Conservation (phyloP, 805 yeast genomes). For the Yarrowia keelungensis region DNA sequence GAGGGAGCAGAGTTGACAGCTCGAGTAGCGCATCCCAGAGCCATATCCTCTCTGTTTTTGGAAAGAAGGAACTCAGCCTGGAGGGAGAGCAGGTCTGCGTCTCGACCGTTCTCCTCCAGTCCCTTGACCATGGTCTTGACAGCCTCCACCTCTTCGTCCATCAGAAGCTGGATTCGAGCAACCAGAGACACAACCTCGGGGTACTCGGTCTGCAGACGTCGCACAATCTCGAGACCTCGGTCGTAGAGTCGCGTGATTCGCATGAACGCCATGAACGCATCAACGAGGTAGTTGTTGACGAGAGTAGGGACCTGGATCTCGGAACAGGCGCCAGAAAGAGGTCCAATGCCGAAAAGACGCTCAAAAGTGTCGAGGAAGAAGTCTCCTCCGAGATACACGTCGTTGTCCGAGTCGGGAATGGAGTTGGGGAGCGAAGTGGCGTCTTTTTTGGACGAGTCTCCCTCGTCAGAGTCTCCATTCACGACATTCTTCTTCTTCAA, state of each 20-base stretch:
- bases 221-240: slow-evolving; percentile 65
- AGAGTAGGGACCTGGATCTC: slow-evolving; percentile 73
- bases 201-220: slow-evolving; percentile 58
- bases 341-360: slow-evolving; percentile 68
- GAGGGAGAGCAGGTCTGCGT: slow-evolving; percentile 62
- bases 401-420: slow-evolving; percentile 26
- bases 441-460: slow-evolving; percentile 50
- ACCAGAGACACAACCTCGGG: slow-evolving; percentile 60
- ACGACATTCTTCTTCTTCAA: slow-evolving; percentile 16
- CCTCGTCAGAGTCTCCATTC: slow-evolving; percentile 9
- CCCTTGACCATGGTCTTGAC: slow-evolving; percentile 55
- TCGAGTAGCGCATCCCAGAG: slow-evolving; percentile 63
- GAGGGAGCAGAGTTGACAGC: slow-evolving; percentile 75
- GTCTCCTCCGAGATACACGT: slow-evolving; percentile 49
- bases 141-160: slow-evolving; percentile 58
- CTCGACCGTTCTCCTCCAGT: slow-evolving; percentile 57
- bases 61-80: slow-evolving; percentile 70
- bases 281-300: slow-evolving; percentile 72
- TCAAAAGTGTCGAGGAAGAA: slow-evolving; percentile 71
- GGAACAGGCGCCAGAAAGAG: slow-evolving; percentile 68
- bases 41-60: slow-evolving; percentile 61
- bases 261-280: slow-evolving; percentile 70
- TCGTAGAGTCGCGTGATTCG: slow-evolving; percentile 70
- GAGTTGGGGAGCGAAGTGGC: slow-evolving; percentile 42
- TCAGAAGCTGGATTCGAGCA: slow-evolving; percentile 53